Base-by-base conservation (phyloP, 305 asterid species). In the Plantago rigida region DNA sequence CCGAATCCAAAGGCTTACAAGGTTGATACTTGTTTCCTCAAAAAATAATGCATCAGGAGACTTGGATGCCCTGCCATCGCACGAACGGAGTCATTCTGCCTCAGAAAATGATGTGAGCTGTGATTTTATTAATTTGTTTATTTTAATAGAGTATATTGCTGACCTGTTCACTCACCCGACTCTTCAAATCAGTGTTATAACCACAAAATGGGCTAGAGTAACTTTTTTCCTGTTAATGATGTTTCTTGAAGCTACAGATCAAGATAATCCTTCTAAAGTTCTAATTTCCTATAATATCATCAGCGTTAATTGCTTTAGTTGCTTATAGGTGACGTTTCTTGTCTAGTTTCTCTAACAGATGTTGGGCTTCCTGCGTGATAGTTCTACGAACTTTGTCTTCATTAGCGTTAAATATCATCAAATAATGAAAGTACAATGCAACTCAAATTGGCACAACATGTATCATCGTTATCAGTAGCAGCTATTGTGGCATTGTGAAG, bases 1-100 rank as follows among this genome's bases (percentile, higher is more conserved):
- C 82, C 83, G 99, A 72, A 93, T 93, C 75, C 97, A 93, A 73
- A 84, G 99, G 84, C 87, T 93, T 63, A 89, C 99, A 45, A 93
- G 89, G 79, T 80, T 93, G 70, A 93, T 93, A 68, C 97, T 89
- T 22, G 99, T 93, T 73, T 93, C 99, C 62, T 87, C 99, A 19
- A 93, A 89, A 78, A 85, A 77, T 68, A 69, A 86, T 26, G 75
- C 85, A 65, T 95, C 97, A 12, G 91, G 78, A 51, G 73, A 66
- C 70, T 60, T 78, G 75, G 83, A 81, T 26, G 94, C 83, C 67
- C 64, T 73, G 72, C 73, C 94, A 61, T 71, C 76, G 59, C 94
- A 76, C 64, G 87, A 81, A 59, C 72, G 81, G 73, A 83, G 80
- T 60, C 82, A 58, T 76, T 81, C 93, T 60, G 80, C 81, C 68